Evolutionary conservation across 2,329 filamentous ascomycete genomes (phyloP), one percentile per base, ranked within the genome.

Genomic region (Botrytis fabae): DNA sequence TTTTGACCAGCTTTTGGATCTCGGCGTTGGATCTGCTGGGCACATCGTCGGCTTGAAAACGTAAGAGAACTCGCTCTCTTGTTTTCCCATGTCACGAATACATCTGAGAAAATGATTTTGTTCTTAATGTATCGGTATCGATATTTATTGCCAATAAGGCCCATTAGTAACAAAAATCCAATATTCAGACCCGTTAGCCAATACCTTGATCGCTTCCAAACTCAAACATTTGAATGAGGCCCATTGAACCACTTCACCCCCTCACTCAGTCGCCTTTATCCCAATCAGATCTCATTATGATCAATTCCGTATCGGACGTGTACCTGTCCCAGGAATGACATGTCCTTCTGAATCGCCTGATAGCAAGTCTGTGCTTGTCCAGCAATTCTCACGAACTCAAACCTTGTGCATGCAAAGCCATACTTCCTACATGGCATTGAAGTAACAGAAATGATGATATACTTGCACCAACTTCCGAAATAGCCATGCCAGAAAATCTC

Each of bases 401-500:
- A 69, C 4, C 65, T 42, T 1, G 25, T 69, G 5, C 4, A 42
- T 6, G 38, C 38, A 42, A 69, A 69, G 4, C 65, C 48, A 10
- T 32, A 57, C 20, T 57, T 69, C 6, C 10, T 25, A 12, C 70
- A 72, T 6, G 40, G 62, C 1, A 68, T 32, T n/a, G 28, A 3
- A 20, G 20, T 3, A 7, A 72, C 35, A 2, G 70, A 72, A 4
- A 72, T 48, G 16, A 72, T 25, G 9, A n/a, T 48, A 7, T 69
- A 35, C 18, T 57, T 69, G 44, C 70, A 72, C 70, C 70, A 72
- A 9, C 14, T 57, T 7, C 12, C 28, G 57, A 72, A 72, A 3
- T 68, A 57, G 1, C n/a, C 28, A 9, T 61, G 40, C 70, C 70
- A 72, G n/a, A 68, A 72, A 4, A 32, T 5, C 3, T 66, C n/a